phyloP scores from a whole-genome alignment of 306 rosid species.

The Dalbergia oliveri region DNA sequence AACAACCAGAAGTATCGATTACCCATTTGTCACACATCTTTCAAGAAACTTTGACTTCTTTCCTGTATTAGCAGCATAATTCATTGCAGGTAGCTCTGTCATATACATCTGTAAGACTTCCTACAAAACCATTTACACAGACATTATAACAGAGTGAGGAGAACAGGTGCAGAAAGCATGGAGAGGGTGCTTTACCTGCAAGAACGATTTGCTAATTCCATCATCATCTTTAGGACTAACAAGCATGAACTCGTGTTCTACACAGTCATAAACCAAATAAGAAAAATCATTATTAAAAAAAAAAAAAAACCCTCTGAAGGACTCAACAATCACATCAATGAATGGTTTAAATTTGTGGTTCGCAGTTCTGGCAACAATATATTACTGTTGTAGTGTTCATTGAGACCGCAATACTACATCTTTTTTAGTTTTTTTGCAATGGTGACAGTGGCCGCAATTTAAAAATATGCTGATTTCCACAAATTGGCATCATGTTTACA shows the following conservation, averaged over 20 bases:
- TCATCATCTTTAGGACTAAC: constrained; percentile 77
- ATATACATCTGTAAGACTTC: constrained; percentile 73
- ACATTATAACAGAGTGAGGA: not conserved
- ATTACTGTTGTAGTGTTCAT: not conserved
- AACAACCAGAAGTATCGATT: constrained; percentile 28
- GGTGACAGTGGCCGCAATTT: too few species aligned
- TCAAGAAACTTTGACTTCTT: constrained; percentile 82
- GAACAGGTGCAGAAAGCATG: not conserved
- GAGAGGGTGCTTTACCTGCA: constrained; percentile 61
- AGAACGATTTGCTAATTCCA: constrained; percentile 55
- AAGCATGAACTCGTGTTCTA: constrained; percentile 65
- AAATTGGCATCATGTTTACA: not conserved
- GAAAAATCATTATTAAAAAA: constrained; percentile 3
- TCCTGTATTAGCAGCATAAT: constrained; percentile 92
- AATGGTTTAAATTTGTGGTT: too few species aligned
- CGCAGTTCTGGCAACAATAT: too few species aligned
- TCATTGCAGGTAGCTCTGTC: constrained; percentile 89
- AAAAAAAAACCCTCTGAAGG: not conserved
- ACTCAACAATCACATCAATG: too few species aligned
- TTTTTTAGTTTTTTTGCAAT: too few species aligned
- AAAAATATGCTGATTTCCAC: not conserved
- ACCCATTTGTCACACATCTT: constrained; percentile 91
- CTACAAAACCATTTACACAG: constrained; percentile 54
- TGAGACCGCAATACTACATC: not conserved
- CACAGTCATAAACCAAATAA: constrained; percentile 1